phyloP scores from a whole-genome alignment of 306 rosid genomes.

The Myrica gale region DNA sequence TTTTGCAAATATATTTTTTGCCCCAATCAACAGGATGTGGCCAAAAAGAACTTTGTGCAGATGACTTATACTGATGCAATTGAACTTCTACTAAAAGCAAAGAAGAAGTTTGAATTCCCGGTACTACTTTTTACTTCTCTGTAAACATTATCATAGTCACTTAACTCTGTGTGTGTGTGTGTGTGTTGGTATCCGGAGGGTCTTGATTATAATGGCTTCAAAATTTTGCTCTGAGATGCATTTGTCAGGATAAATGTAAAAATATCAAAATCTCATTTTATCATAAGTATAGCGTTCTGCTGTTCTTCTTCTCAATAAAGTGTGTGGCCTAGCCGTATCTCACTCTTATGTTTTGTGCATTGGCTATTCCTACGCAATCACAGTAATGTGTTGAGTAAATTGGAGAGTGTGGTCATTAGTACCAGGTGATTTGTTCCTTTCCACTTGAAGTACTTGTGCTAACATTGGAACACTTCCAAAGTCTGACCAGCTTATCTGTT shows the following conservation, averaged over 20 bases:
- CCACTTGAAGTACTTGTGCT: background rate
- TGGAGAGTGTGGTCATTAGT: background rate
- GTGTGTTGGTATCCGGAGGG: no score
- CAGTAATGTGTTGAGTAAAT: background rate
- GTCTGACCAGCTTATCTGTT: background rate
- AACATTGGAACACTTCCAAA: background rate
- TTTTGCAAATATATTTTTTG: slow-evolving; percentile 14
- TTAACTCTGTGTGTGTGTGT: no score
- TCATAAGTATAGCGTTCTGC: background rate
- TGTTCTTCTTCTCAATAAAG: background rate
- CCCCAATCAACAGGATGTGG: slow-evolving; percentile 63
- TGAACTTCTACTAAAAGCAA: slow-evolving; percentile 71
- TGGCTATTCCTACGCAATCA: background rate
- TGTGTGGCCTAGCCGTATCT: background rate
- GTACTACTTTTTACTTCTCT: slow-evolving; percentile 38
- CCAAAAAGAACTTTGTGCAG: slow-evolving; percentile 68
- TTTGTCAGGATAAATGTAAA: background rate
- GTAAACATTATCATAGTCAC: background rate
- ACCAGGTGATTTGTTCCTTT: background rate
- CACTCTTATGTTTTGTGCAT: background rate
- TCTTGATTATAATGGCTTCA: background rate
- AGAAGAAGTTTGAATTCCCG: slow-evolving; percentile 92
- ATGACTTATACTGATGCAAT: slow-evolving; percentile 87
- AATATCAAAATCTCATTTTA: background rate
- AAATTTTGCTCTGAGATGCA: background rate